Evolutionary conservation across 2,329 filamentous ascomycete species (phyloP), one percentile per base, ranked within the genome.

Genomic region (Tolypocladium sp.): DNA sequence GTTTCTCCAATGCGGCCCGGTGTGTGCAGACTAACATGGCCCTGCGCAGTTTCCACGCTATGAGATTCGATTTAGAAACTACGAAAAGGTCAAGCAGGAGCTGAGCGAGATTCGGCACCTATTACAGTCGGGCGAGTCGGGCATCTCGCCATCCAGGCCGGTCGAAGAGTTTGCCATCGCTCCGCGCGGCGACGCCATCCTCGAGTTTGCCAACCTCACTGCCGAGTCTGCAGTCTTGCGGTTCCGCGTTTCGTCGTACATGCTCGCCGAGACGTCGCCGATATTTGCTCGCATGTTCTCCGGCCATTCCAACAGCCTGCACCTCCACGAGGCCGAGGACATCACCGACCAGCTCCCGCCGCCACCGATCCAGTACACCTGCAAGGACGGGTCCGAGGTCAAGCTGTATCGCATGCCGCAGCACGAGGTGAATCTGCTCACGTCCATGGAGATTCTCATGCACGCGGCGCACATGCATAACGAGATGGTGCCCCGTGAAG

Each of bases 371-470:
- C 69, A 65, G 30, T 74, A 76, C 57, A 66, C 70, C 17, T 79
- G 73, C 61, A 69, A 71, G 38, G 77, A 82, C 57, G 77, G 77
- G 0, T 71, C 72, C 8, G 74, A 77, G 61, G 75, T 75, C 2
- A 76, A 70, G 62, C 63, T 82, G 1, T 82, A 80, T 61, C 75
- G 77, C 13, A 82, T 83, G 80, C 79, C 80, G 2, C 80, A 82
- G 63, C 65, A 73, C 35, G 80, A 82, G 62, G 61, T 73, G 7
- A 79, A 82, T 57, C 68, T 65, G 2, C 59, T 76, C 2, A 65
- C 70, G 3, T 71, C 76, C 0, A 65, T 83, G 13, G 76, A 78
- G 60, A 77, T 77, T 1, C 62, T 83, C 1, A 68, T 83, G 2
- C 75, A 82, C 59, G 81, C 80, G 2, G 80, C 79, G 0, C 80